Base-by-base conservation (phyloP, 2,329 filamentous ascomycete species). In the Pseudogymnoascus sp. region DNA sequence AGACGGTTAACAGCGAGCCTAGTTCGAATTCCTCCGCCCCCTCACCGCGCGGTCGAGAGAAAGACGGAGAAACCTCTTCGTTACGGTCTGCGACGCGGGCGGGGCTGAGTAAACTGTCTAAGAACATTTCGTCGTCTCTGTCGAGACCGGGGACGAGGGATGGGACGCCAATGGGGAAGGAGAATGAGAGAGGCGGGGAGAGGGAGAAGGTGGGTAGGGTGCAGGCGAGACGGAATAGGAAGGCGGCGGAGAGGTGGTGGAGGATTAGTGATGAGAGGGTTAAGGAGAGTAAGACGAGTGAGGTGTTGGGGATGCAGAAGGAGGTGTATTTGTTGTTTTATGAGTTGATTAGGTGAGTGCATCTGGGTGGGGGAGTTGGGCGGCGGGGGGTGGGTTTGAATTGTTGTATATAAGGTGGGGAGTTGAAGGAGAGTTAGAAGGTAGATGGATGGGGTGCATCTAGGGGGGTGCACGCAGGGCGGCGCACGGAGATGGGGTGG, bases 301-400 rank as follows among this genome's bases (percentile, higher is more conserved):
- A 99, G 68, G 91, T 99, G 5, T 75, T 99, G 63, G 85, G 86
- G 6, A 96, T 97, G 92, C 92, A 97, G 76, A 88, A 88, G 70
- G 94, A 99, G 75, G 93, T 97, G 0, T 99, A 99, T 74, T 78
- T 99, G 72, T 76, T 99, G 60, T 99, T 99, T 74, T 99, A 99
- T 75, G 93, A 97, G 78, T 78, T 96, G 69, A 89, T 51, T 51
- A 31, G 44, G n/a, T 51, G 44, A 51, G 27, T 27, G 41, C 2
- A 6, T 44, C 12, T 21, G 21, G 27, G 21, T 27, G 21, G 21
- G 5, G 41, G 42, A 29, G 42, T 42, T 42, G 39, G 39, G 39
- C 21, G 21, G 9, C 10, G 9, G 39, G 12, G 39, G 25, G 13
- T 51, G n/a, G 44, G 4, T 12, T 10, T 27, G 44, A 2, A 6